Percentiles rank a stretch among this genome's conserved stretches.
Evolutionary conservation across 257 asterid genomes (phyloP).

Genomic region (Paraleonurus japonicus): DNA sequence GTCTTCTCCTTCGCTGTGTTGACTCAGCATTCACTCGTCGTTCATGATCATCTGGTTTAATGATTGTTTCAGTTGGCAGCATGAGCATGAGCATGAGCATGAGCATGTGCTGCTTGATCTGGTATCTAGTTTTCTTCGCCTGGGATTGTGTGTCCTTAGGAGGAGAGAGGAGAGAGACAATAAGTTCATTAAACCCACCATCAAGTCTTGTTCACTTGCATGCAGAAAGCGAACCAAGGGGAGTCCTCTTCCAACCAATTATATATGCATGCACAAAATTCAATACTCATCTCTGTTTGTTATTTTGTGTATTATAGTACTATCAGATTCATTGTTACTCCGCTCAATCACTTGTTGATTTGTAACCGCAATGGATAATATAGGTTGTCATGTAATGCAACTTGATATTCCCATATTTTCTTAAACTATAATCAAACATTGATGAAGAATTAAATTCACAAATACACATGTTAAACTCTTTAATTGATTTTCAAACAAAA

Average conservation of each 20-base stretch:
- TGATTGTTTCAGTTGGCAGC: constrained; percentile 25
- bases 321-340: too few relatives aligned
- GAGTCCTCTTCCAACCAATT: constrained; percentile 59
- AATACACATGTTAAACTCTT: too few relatives aligned
- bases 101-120: too few relatives aligned
- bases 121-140: not conserved
- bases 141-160: constrained; percentile 18
- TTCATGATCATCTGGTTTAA: constrained; percentile 42
- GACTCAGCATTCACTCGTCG: constrained; percentile 33
- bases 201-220: too few relatives aligned
- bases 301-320: too few relatives aligned
- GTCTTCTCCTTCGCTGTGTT: constrained; percentile 35
- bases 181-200: too few relatives aligned
- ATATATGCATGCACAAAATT: too few relatives aligned
- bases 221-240: constrained; percentile 20
- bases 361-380: too few relatives aligned
- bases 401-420: not conserved
- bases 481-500: not conserved
- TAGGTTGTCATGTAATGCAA: not conserved
- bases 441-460: too few relatives aligned
- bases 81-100: too few relatives aligned
- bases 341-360: too few relatives aligned
- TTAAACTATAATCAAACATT: not conserved
- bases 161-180: constrained; percentile 16
- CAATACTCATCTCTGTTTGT: too few relatives aligned